A percentile compares a stretch with the other conserved stretches of the same genome.
These are phyloP conservation scores for Fusarium concolor DNA, from an alignment of 2,329 filamentous ascomycete species.

Conservation along the genomic window DNA sequence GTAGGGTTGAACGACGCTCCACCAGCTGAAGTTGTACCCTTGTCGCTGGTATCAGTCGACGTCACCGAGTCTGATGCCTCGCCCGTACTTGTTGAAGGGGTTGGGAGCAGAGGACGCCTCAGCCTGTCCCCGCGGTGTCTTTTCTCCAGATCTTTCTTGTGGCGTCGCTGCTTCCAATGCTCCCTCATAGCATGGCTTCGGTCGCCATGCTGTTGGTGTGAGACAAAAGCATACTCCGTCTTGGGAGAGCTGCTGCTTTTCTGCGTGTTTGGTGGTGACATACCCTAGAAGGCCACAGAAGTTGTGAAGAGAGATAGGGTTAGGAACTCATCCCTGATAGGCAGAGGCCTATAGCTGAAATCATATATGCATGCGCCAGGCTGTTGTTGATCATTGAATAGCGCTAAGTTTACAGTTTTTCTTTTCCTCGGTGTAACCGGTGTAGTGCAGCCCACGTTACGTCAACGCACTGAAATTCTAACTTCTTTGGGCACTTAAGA, in stretches of 20 bases:
- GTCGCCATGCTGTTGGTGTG: neutral
- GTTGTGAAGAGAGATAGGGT: neutral
- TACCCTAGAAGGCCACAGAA: neutral
- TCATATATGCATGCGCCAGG: neutral
- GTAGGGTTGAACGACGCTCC: neutral
- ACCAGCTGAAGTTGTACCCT: neutral
- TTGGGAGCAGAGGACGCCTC: neutral
- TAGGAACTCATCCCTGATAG: neutral
- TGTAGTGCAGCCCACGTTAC: neutral
- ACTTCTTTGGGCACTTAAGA: neutral
- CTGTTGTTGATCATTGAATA: neutral
- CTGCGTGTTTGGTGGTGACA: slow-evolving; percentile 5
- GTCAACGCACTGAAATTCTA: neutral
- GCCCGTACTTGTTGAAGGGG: neutral
- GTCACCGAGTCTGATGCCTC: neutral
- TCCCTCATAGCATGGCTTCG: slow-evolving; percentile 53
- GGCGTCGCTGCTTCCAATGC: slow-evolving; percentile 51
- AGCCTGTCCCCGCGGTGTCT: slow-evolving; percentile 15
- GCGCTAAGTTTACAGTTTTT: neutral
- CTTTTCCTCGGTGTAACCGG: neutral
- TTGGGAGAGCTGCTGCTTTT: neutral
- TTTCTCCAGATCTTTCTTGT: slow-evolving; percentile 12
- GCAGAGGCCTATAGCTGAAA: neutral
- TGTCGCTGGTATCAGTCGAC: neutral
- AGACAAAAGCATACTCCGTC: neutral